Conservation (phyloP, 2,329 filamentous ascomycete genomes). For the Clonostachys sp. region DNA sequence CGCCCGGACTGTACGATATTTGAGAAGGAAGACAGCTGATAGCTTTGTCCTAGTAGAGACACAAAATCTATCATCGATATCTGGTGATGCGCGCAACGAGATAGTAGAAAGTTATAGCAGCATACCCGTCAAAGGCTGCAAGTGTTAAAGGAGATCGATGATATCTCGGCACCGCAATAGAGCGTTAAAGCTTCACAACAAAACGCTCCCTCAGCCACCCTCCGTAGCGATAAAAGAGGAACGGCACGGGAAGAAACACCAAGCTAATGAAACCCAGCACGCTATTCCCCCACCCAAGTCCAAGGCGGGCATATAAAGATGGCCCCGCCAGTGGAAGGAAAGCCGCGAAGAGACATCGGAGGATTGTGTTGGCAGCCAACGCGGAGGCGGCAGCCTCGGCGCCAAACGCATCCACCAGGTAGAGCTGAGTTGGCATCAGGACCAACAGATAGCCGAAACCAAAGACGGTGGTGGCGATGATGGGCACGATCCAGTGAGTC, state of each 20-base stretch:
- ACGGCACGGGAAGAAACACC: constrained; percentile 16
- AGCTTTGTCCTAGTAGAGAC: too few species aligned
- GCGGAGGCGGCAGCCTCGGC: constrained; percentile 28
- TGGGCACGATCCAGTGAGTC: constrained; percentile 53
- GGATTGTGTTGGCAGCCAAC: constrained; percentile 28
- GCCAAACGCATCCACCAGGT: constrained; percentile 51
- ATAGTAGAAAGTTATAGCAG: too few species aligned
- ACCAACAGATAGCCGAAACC: constrained; percentile 24
- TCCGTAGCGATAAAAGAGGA: background rate
- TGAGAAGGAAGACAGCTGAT: too few species aligned
- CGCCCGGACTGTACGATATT: too few species aligned
- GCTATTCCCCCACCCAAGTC: constrained; percentile 36
- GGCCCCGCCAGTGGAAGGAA: constrained; percentile 30
- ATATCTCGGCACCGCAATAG: too few species aligned
- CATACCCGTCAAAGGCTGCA: too few species aligned
- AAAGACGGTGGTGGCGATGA: constrained; percentile 49
- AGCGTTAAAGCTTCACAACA: constrained; percentile 34
- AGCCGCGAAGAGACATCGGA: constrained; percentile 28
- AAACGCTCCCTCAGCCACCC: constrained; percentile 40
- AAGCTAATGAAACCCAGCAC: constrained; percentile 31
- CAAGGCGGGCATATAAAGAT: constrained; percentile 29
- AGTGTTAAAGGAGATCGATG: too few species aligned
- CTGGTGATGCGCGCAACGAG: too few species aligned
- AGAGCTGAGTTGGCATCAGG: constrained; percentile 33
- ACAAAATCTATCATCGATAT: too few species aligned